Evolutionary conservation across 768 basidiomycete species (phyloP).

Genomic region (Lactifluus rugatus): DNA sequence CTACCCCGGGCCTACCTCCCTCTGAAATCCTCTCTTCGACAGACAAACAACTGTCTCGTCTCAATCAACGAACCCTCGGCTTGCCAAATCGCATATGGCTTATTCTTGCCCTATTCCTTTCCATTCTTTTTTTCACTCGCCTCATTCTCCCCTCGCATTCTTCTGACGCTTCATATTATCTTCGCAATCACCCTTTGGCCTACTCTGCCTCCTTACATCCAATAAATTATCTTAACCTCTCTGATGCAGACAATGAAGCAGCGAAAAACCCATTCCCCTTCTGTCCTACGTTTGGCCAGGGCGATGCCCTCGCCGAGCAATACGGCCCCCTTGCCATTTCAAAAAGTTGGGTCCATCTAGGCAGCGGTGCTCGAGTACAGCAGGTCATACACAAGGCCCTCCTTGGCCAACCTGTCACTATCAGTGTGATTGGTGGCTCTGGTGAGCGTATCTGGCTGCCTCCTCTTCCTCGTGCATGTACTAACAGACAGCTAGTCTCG

Average conservation of each 20-base stretch:
- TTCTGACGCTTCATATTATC: constrained; percentile 20
- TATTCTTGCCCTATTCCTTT: constrained; percentile 42
- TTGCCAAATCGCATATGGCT: constrained; percentile 64
- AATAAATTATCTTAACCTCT: constrained; percentile 75
- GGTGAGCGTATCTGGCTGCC: constrained; percentile 36
- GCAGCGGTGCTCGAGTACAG: constrained; percentile 76
- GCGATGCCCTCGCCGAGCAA: constrained; percentile 67
- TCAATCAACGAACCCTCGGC: constrained; percentile 48
- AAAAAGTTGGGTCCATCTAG: constrained; percentile 65
- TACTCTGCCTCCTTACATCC: constrained; percentile 41
- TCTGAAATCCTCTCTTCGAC: constrained; percentile 35
- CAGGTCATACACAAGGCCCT: constrained; percentile 76
- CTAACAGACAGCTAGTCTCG: constrained; percentile 48
- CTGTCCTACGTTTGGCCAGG: constrained; percentile 80
- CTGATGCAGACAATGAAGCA: constrained; percentile 27
- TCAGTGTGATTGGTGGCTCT: constrained; percentile 84
- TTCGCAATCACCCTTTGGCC: constrained; percentile 23
- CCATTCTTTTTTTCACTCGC: constrained; percentile 48
- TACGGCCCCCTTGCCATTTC: constrained; percentile 70
- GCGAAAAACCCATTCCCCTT: constrained; percentile 77
- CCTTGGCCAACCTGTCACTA: constrained; percentile 77
- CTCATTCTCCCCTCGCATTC: constrained; percentile 35
- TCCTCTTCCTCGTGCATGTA: neutral
- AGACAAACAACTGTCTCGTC: constrained; percentile 41
- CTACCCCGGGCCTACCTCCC: constrained; percentile 29